Evolutionary conservation across 805 yeast species (phyloP).

Genomic region (Lachancea kluyveri): DNA sequence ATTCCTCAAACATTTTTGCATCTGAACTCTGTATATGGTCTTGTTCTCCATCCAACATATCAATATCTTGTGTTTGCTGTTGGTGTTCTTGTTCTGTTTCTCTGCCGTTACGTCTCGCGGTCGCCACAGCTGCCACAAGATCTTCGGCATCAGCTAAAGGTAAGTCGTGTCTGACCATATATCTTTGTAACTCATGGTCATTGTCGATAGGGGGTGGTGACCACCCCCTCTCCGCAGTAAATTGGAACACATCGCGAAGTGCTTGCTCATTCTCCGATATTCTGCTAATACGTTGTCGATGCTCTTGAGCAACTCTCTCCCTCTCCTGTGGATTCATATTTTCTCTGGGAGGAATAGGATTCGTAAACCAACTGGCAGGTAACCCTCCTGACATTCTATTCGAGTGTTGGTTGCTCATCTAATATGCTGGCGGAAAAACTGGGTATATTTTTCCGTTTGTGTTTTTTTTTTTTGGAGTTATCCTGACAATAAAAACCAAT

Average conservation of each 20-base stretch:
- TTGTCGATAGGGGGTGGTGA: neutral
- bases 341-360: slow-evolving; percentile 13
- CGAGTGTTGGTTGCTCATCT: too few species aligned
- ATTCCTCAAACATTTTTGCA: slow-evolving; percentile 14
- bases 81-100: neutral
- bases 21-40: too few species aligned
- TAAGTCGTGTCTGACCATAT: neutral
- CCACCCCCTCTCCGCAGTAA: slow-evolving; percentile 6
- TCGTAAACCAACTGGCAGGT: slow-evolving; percentile 20
- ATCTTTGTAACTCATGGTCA: neutral
- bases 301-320: slow-evolving; percentile 15
- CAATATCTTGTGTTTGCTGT: slow-evolving; percentile 5
- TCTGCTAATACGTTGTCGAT: slow-evolving; percentile 17
- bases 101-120: neutral
- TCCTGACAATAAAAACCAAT: too few species aligned
- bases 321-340: slow-evolving; percentile 12
- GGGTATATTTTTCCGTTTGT: too few species aligned
- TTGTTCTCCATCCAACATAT: slow-evolving; percentile 12
- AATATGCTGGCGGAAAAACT: too few species aligned
- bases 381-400: slow-evolving; percentile 12
- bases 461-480: too few species aligned
- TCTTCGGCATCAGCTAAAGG: neutral
- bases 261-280: slow-evolving; percentile 17
- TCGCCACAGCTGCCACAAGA: neutral
- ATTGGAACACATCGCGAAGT: slow-evolving; percentile 14